Evolutionary conservation across 2,329 filamentous ascomycete species (phyloP).

Genomic region (Venturia nashicola): DNA sequence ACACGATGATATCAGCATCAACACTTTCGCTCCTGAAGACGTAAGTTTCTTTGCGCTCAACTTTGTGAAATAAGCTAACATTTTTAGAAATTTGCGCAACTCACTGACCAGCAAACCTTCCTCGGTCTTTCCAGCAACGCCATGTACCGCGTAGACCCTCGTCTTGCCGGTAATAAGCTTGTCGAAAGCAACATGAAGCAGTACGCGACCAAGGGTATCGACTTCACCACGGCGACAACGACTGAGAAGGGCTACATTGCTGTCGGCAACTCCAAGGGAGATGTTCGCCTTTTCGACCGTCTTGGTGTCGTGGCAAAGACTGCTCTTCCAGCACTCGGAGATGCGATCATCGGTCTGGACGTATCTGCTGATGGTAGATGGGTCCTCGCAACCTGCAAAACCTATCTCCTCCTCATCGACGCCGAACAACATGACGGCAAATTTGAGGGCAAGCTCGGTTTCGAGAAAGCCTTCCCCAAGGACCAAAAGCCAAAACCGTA

Average conservation of each 20-base stretch:
- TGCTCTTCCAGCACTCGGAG: conserved; percentile 85
- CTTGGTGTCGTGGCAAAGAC: conserved; percentile 97
- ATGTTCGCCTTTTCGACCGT: conserved; percentile 91
- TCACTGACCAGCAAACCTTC: conserved; percentile 91
- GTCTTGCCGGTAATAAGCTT: conserved; percentile 78
- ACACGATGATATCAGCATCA: conserved; percentile 88
- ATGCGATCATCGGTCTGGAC: conserved; percentile 88
- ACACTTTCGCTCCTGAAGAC: conserved; percentile 84
- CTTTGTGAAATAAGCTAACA: conserved; percentile 16
- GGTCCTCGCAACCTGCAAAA: conserved; percentile 87
- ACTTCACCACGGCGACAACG: conserved; percentile 87
- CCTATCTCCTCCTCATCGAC: conserved; percentile 89
- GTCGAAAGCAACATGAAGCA: conserved; percentile 91
- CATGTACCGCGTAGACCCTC: conserved; percentile 86
- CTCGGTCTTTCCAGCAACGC: conserved; percentile 87
- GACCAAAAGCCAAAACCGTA: conserved; percentile 89
- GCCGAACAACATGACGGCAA: conserved; percentile 83
- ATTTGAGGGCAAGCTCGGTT: conserved; percentile 95
- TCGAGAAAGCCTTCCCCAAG: conserved; percentile 85
- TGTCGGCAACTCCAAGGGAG: conserved; percentile 94
- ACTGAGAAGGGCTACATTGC: conserved; percentile 96
- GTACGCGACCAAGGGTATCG: conserved; percentile 81
- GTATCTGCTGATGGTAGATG: conserved; percentile 92
- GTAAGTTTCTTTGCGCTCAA: conserved; percentile 26
- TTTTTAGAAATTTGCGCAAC: conserved; percentile 79